phyloP scores from a whole-genome alignment of 371 early-diverging fungal species.

The Mucor irregularis region DNA sequence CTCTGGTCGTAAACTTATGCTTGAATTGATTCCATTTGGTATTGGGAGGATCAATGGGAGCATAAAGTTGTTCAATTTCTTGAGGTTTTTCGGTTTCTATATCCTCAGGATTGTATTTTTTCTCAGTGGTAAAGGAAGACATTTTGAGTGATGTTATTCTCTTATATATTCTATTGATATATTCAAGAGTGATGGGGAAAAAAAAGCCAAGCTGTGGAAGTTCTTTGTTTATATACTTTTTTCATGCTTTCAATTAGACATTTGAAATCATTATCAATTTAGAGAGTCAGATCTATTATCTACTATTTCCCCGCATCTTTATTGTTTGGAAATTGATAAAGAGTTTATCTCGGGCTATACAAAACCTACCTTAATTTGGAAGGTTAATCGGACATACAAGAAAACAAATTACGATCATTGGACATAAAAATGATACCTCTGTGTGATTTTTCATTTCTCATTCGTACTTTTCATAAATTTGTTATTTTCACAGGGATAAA shows the following conservation, averaged over 20 bases:
- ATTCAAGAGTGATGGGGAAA: not conserved
- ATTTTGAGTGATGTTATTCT: not conserved
- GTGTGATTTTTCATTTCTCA: not conserved
- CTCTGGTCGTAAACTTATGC: constrained; percentile 8
- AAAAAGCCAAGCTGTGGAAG: not conserved
- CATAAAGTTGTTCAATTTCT: constrained; percentile 3
- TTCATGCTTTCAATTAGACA: no score
- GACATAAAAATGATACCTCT: no score
- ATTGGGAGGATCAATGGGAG: not conserved
- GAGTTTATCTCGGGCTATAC: not conserved
- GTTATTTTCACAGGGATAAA: not conserved
- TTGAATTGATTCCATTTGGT: constrained; percentile 11
- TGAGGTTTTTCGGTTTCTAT: constrained; percentile 8
- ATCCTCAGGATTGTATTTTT: constrained; percentile 10
- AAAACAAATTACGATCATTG: not conserved
- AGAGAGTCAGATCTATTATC: not conserved
- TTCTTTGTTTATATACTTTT: no score
- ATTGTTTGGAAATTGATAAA: not conserved
- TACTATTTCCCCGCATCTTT: not conserved
- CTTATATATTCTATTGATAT: not conserved
- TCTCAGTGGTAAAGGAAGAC: not conserved
- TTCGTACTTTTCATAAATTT: not conserved
- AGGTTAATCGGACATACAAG: not conserved
- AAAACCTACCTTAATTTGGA: not conserved
- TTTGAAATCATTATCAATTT: not conserved